Evolutionary conservation across 2,329 filamentous ascomycete genomes (phyloP), one percentile per base, ranked within the genome.

Genomic region (Curvularia lunata): DNA sequence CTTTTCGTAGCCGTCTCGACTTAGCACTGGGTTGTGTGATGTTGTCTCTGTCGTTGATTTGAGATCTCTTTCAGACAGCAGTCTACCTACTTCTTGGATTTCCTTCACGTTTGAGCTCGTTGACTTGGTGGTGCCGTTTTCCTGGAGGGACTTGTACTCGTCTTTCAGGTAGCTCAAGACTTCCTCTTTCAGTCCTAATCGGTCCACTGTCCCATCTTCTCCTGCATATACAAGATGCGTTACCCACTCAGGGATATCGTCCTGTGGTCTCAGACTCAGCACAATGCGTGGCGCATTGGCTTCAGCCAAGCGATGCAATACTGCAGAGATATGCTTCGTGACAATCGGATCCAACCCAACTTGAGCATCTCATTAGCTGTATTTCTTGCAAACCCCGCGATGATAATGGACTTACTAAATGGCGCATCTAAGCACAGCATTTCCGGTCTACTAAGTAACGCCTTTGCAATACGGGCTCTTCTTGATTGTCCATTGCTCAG

Each of bases 401-500:
- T 10, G 3, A 2, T 38, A 38, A 5, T 18, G 18, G 8, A 68
- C 80, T 70, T 73, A 85, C 82, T 96, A 72, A 97, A 97, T 1
- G 95, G 94, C 68, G 97, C 94, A 77, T 99, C 95, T 2, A 76
- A 62, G 51, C 98, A 82, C 59, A 99, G 73, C 10, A 97, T 84
- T 75, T 96, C 90, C 0, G 95, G 95, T 51, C 84, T 84, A 6
- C 83, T 87, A 57, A 98, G 82, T 49, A 99, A 78, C 0, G 93
- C 92, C 67, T 92, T 91, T 1, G 92, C 95, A 65, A 99, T 97
- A 61, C 91, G 86, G 7, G 94, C 91, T 53, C 95, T 83, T 62
- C 94, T 83, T 6, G 91, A 94, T 77, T 99, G 95, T 0, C 95
- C 95, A 76, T 98, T 97, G 74, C 92, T 97, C 53, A 99, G 79